Percentiles rank a stretch among this genome's conserved stretches.
Conservation (phyloP, 768 basidiomycete genomes). For the Filobasidium floriforme region DNA sequence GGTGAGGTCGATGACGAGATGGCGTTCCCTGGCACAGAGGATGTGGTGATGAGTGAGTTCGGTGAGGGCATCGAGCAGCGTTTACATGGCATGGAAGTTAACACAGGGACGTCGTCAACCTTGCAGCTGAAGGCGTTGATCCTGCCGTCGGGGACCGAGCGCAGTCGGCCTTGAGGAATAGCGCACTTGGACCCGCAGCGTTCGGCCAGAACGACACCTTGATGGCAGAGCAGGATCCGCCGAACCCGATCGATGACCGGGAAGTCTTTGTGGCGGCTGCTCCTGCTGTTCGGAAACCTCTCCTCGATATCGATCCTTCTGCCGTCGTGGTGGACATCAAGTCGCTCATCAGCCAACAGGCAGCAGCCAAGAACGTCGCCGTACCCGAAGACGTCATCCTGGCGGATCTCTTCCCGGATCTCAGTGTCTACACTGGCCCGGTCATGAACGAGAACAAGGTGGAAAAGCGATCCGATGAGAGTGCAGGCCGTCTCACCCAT, state of each 20-base stretch:
- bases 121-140: conserved; percentile 5
- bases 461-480: conserved; percentile 66
- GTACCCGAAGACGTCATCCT: conserved; percentile 9
- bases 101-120: too few relatives aligned
- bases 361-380: conserved; percentile 11
- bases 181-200: background rate
- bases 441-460: conserved; percentile 54
- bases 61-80: too few relatives aligned
- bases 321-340: conserved; percentile 26
- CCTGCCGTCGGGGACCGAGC: background rate
- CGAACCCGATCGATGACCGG: background rate
- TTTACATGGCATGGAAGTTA: too few relatives aligned
- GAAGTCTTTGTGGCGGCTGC: conserved; percentile 19
- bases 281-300: conserved; percentile 18
- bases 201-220: background rate
- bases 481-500: conserved; percentile 65
- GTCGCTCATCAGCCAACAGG: conserved; percentile 11
- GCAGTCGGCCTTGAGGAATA: background rate
- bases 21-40: background rate
- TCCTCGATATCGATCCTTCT: conserved; percentile 25
- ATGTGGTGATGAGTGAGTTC: conserved; percentile 7
- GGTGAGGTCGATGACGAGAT: conserved; percentile 27
- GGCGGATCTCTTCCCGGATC: conserved; percentile 67
- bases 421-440: conserved; percentile 51
- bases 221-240: background rate